phyloP scores from a whole-genome alignment of 805 yeast genomes.

The Scheffersomyces lignosus region DNA sequence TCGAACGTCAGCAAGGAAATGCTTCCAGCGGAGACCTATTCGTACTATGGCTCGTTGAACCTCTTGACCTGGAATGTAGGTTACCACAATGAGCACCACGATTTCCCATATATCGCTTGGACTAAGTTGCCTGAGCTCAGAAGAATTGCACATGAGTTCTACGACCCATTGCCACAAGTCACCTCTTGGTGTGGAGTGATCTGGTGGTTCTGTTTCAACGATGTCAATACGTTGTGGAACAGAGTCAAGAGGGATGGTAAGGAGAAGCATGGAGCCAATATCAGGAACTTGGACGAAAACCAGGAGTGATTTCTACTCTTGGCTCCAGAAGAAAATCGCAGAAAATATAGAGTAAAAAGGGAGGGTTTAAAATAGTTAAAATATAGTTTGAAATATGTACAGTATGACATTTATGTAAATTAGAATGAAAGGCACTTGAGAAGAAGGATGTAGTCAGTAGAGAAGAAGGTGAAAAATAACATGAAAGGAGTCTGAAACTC shows the following conservation, averaged over 20 bases:
- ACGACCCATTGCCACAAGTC: constrained; percentile 75
- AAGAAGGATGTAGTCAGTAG: too few relatives aligned
- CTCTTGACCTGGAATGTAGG: constrained; percentile 89
- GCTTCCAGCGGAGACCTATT: constrained; percentile 75
- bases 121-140: constrained; percentile 66
- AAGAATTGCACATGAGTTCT: constrained; percentile 73
- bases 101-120: constrained; percentile 94
- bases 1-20: constrained; percentile 28
- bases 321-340: too few relatives aligned
- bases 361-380: too few relatives aligned
- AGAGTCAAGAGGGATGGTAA: constrained; percentile 68
- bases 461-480: too few relatives aligned
- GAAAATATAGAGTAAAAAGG: too few relatives aligned
- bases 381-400: too few relatives aligned
- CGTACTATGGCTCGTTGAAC: constrained; percentile 83
- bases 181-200: constrained; percentile 78
- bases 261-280: constrained; percentile 34
- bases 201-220: constrained; percentile 66
- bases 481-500: too few relatives aligned
- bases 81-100: constrained; percentile 92
- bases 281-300: constrained; percentile 3
- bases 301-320: too few relatives aligned
- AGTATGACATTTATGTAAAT: too few relatives aligned
- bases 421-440: too few relatives aligned
- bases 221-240: constrained; percentile 71